Conservation (phyloP, 768 basidiomycete genomes). For the Tricholoma sp. region DNA sequence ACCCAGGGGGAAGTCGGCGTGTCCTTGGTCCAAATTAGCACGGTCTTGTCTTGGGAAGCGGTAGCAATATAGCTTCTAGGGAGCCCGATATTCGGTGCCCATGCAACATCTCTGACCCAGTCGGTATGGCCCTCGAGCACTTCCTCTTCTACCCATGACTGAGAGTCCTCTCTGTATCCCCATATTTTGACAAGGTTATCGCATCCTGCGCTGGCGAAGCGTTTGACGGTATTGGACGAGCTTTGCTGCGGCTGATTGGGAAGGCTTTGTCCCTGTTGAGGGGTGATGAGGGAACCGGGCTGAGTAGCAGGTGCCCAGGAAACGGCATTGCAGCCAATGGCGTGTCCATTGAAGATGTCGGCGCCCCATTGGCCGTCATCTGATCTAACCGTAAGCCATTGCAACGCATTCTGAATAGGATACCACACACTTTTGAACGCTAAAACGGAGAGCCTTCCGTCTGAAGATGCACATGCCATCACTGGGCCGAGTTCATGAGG, state of each 20-base stretch:
- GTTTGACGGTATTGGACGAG: constrained; percentile 64
- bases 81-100: constrained; percentile 96
- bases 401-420: not conserved
- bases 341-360: constrained; percentile 92
- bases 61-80: constrained; percentile 95
- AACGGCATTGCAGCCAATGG: constrained; percentile 94
- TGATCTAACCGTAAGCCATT: constrained; percentile 22
- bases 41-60: constrained; percentile 90
- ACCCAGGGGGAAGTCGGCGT: constrained; percentile 69
- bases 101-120: constrained; percentile 99
- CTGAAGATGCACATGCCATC: constrained; percentile 93
- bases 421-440: constrained; percentile 86
- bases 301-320: constrained; percentile 95
- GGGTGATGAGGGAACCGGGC: constrained; percentile 78
- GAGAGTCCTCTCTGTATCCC: constrained; percentile 82
- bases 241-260: constrained; percentile 40
- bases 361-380: constrained; percentile 97
- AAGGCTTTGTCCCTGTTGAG: constrained; percentile 46
- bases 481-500: constrained; percentile 97
- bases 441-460: constrained; percentile 94
- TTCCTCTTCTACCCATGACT: constrained; percentile 90
- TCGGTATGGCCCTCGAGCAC: constrained; percentile 89
- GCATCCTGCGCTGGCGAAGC: constrained; percentile 94
- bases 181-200: constrained; percentile 95
- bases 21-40: constrained; percentile 90